A percentile compares a stretch with the other conserved stretches of the same genome.
phyloP scores from a whole-genome alignment of 1,284 basidiomycete species.

The Moesziomyces aphidis region DNA sequence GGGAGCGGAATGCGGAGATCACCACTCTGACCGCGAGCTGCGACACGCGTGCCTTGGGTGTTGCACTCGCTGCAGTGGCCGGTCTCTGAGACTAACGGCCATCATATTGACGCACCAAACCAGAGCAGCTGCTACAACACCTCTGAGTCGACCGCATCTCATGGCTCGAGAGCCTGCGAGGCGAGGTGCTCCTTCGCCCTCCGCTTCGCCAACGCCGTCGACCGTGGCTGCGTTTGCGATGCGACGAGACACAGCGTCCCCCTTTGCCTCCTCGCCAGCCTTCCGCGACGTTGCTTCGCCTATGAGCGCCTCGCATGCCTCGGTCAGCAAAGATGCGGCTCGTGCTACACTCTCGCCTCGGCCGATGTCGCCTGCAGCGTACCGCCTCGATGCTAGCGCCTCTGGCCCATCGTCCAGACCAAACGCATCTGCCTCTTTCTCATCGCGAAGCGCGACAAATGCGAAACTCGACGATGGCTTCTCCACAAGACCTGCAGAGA shows the following conservation, averaged over 20 bases:
- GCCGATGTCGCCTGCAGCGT: conserved; percentile 21
- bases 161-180: conserved; percentile 26
- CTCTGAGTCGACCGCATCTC: neutral
- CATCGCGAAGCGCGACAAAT: neutral
- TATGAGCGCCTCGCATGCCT: conserved; percentile 32
- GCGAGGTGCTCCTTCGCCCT: conserved; percentile 30
- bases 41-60: neutral
- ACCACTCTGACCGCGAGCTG: neutral
- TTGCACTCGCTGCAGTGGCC: neutral
- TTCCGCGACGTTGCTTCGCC: conserved; percentile 33
- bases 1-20: neutral
- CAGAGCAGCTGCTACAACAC: neutral
- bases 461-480: neutral
- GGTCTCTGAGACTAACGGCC: neutral
- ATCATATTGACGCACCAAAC: neutral
- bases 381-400: conserved; percentile 14
- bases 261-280: conserved; percentile 18
- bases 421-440: neutral
- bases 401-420: neutral
- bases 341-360: conserved; percentile 34
- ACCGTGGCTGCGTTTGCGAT: conserved; percentile 23
- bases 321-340: conserved; percentile 28
- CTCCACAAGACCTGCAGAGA: neutral
- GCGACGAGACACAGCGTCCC: conserved; percentile 17
- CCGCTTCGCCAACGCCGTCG: conserved; percentile 29